phyloP scores from a whole-genome alignment of 2,329 filamentous ascomycete species.

The Ceratocystis cacaofunesta region DNA sequence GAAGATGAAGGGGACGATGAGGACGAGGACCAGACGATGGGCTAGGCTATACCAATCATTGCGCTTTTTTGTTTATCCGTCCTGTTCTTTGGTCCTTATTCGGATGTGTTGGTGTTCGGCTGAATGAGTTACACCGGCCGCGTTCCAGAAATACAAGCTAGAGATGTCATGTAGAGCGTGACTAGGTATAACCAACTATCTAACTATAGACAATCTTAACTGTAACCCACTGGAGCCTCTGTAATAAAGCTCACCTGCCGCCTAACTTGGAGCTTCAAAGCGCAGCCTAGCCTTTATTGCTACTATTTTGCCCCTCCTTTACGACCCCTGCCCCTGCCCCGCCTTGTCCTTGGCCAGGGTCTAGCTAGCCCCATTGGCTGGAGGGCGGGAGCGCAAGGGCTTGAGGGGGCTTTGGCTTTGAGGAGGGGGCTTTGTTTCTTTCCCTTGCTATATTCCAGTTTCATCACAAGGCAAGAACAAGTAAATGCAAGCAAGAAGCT shows the following conservation, averaged over 20 bases:
- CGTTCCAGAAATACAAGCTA: too few species aligned
- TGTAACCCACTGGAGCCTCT: too few species aligned
- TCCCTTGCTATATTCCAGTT: neutral
- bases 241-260: too few species aligned
- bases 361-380: neutral
- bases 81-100: too few species aligned
- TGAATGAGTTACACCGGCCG: too few species aligned
- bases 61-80: too few species aligned
- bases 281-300: neutral
- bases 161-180: too few species aligned
- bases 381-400: neutral
- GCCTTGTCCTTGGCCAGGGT: neutral
- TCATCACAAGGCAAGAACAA: neutral
- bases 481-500: neutral
- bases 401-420: neutral
- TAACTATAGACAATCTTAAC: too few species aligned
- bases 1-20: conserved; percentile 12
- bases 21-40: conserved; percentile 9
- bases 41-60: neutral
- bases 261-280: too few species aligned
- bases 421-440: neutral
- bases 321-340: neutral
- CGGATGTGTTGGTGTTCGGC: too few species aligned
- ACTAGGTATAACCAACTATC: too few species aligned
- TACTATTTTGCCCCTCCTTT: neutral